These are phyloP conservation scores for Paramecium bursaria DNA, from an alignment of 73 alveolate species.

Conservation along the genomic window DNA sequence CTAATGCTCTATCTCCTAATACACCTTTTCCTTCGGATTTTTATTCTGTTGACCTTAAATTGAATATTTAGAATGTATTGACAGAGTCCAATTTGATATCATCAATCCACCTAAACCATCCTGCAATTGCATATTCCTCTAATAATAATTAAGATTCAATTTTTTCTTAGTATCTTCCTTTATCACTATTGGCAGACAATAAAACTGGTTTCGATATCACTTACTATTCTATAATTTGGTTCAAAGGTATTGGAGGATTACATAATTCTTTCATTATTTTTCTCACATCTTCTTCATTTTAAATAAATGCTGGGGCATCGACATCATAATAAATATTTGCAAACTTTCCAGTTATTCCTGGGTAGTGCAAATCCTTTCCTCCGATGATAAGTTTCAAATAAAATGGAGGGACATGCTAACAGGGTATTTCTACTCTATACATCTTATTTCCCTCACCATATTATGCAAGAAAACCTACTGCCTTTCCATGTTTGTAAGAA, in stretches of 20 bases:
- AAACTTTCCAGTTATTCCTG: slow-evolving; percentile 44
- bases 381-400: slow-evolving; percentile 34
- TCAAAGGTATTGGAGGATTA: slow-evolving; percentile 19
- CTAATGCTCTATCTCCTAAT: slow-evolving; percentile 60
- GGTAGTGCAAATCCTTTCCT: slow-evolving; percentile 33
- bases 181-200: slow-evolving; percentile 36
- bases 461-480: slow-evolving; percentile 53
- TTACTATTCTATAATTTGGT: background rate
- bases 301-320: slow-evolving; percentile 59
- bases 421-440: slow-evolving; percentile 3
- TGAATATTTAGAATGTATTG: slow-evolving; percentile 39
- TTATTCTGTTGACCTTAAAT: slow-evolving; percentile 30
- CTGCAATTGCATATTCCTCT: slow-evolving; percentile 43
- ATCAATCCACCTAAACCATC: slow-evolving; percentile 59
- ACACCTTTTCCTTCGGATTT: slow-evolving; percentile 30
- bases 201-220: background rate
- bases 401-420: slow-evolving; percentile 33
- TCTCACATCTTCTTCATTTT: background rate
- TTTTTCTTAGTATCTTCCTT: background rate
- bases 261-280: background rate
- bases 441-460: slow-evolving; percentile 47
- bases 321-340: slow-evolving; percentile 50
- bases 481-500: too few species aligned
- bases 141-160: slow-evolving; percentile 23
- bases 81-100: slow-evolving; percentile 39